Conservation (phyloP, 169 alveolate species). For the Cryptosporidium canis region DNA sequence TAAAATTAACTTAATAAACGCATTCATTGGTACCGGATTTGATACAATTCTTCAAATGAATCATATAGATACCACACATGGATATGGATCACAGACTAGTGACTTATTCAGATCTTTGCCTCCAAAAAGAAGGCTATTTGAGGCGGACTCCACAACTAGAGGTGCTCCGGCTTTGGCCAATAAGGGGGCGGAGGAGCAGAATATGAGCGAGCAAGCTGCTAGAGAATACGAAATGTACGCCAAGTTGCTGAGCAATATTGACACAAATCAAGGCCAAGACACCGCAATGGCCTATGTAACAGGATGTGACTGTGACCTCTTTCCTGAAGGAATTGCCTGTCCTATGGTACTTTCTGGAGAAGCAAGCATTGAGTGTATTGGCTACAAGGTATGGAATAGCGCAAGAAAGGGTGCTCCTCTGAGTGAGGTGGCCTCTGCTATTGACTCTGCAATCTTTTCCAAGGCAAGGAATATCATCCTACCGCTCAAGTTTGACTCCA, state of each 20-base stretch:
- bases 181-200: background rate
- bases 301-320: slow-evolving; percentile 62
- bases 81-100: background rate
- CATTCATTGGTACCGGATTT: slow-evolving; percentile 70
- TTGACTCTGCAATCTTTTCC: slow-evolving; percentile 51
- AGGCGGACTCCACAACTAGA: background rate
- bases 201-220: background rate
- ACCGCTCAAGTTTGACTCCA: slow-evolving; percentile 27
- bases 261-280: slow-evolving; percentile 69
- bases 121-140: slow-evolving; percentile 37
- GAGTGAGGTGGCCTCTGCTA: slow-evolving; percentile 67
- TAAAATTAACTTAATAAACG: slow-evolving; percentile 54
- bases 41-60: slow-evolving; percentile 60
- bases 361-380: slow-evolving; percentile 55
- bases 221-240: slow-evolving; percentile 2
- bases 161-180: background rate
- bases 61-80: background rate
- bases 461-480: slow-evolving; percentile 48
- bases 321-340: slow-evolving; percentile 64
- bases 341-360: slow-evolving; percentile 71
- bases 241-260: slow-evolving; percentile 23
- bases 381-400: slow-evolving; percentile 64
- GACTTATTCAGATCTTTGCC: background rate
- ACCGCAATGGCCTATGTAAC: slow-evolving; percentile 73
- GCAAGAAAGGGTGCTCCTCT: slow-evolving; percentile 61